A percentile compares a stretch with the other conserved stretches of the same genome.
Conservation (phyloP, 1,139 yeast genomes). For the Sugiyamaella paludigena region DNA sequence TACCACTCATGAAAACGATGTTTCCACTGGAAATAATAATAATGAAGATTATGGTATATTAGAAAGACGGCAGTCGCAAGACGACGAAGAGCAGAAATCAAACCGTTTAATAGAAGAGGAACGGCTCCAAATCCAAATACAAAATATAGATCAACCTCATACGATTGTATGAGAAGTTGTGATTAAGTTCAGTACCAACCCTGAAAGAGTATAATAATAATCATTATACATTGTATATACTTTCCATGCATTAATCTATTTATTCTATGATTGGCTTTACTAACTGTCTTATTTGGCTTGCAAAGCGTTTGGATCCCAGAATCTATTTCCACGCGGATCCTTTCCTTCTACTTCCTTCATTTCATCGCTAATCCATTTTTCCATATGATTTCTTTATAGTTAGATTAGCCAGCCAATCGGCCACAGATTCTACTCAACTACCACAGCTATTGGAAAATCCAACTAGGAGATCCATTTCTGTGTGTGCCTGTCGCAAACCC, state of each 20-base stretch:
- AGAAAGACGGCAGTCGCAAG: too few species aligned
- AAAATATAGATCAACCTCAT: not conserved
- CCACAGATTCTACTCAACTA: too few species aligned
- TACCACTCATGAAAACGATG: too few species aligned
- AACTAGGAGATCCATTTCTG: too few species aligned
- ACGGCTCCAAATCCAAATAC: not conserved
- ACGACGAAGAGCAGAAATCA: not conserved
- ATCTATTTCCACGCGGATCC: conserved; percentile 22
- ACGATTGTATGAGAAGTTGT: not conserved
- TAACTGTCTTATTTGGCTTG: not conserved
- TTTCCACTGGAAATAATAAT: too few species aligned
- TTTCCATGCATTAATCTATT: not conserved
- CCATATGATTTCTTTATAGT: conserved; percentile 16
- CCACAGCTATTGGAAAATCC: too few species aligned
- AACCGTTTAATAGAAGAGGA: not conserved
- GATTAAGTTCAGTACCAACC: too few species aligned
- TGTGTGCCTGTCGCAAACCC: too few species aligned
- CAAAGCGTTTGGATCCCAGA: conserved; percentile 22
- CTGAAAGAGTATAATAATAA: not conserved
- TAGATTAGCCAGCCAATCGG: not conserved
- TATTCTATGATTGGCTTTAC: not conserved
- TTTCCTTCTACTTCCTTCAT: conserved; percentile 20
- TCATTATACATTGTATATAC: not conserved
- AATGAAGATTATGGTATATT: too few species aligned
- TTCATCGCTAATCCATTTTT: conserved; percentile 30